Percentiles rank a stretch among this genome's conserved stretches.
Conservation (phyloP, 1,139 yeast species). For the Kazachstania sp. region DNA sequence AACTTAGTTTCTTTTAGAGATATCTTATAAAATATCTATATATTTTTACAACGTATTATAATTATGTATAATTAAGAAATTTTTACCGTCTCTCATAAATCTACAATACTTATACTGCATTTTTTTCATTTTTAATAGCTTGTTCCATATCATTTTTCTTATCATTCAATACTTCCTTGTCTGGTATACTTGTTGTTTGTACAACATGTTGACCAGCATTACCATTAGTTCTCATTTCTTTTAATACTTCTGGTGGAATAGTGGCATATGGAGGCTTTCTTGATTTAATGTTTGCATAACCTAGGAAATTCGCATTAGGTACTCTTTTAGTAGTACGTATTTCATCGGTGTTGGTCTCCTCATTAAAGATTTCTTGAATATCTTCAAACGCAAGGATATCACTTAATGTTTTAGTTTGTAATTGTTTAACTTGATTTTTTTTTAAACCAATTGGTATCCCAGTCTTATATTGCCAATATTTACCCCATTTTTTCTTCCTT, state of each 20-base stretch:
- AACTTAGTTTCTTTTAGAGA: neutral
- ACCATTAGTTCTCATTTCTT: neutral
- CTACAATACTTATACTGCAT: neutral
- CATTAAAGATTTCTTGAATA: conserved; percentile 27
- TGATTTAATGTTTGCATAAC: conserved; percentile 36
- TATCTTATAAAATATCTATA: neutral
- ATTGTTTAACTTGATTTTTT: conserved; percentile 19
- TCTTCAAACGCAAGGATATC: conserved; percentile 25
- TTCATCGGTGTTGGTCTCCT: conserved; percentile 31
- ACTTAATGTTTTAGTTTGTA: conserved; percentile 20
- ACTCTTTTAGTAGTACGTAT: conserved; percentile 32
- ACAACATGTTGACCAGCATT: neutral
- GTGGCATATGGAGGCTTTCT: conserved; percentile 36
- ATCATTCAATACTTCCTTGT: neutral
- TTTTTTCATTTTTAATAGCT: neutral
- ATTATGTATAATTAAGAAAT: too few species aligned
- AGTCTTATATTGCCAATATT: conserved; percentile 34
- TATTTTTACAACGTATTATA: neutral
- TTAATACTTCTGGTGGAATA: neutral
- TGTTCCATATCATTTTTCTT: neutral
- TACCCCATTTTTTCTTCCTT: conserved; percentile 32
- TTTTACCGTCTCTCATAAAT: too few species aligned
- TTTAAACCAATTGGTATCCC: conserved; percentile 30
- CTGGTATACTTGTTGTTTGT: neutral
- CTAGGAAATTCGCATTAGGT: conserved; percentile 42